These are phyloP conservation scores for Paramecium tetraurelia DNA, from an alignment of 73 alveolate species.

Conservation along the genomic window DNA sequence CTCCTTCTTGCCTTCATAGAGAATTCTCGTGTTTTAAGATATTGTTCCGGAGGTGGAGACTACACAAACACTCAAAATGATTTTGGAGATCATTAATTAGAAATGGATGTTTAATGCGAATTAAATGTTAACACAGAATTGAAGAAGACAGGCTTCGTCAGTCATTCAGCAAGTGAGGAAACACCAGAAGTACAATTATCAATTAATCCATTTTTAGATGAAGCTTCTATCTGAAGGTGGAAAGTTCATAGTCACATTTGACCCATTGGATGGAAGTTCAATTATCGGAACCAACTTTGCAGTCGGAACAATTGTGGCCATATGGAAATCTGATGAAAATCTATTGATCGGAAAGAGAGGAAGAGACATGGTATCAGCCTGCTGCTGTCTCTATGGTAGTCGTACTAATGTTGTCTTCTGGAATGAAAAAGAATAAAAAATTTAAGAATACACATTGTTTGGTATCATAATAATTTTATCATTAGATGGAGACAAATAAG, in stretches of 20 bases:
- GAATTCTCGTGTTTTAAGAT: not conserved
- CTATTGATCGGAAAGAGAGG: slow-evolving; percentile 65
- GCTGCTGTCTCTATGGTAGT: slow-evolving; percentile 75
- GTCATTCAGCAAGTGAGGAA: slow-evolving; percentile 31
- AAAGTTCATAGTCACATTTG: slow-evolving; percentile 73
- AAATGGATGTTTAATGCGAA: slow-evolving; percentile 34
- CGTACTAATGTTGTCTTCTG: slow-evolving; percentile 70
- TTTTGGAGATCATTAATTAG: slow-evolving; percentile 32
- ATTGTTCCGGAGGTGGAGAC: slow-evolving; percentile 21
- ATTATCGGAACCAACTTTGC: slow-evolving; percentile 76
- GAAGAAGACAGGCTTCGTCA: not conserved
- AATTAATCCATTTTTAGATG: not conserved
- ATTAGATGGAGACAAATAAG: slow-evolving; percentile 5
- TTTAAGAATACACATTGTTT: slow-evolving; percentile 66
- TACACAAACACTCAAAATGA: slow-evolving; percentile 30
- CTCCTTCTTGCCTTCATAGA: not conserved
- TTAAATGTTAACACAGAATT: not conserved
- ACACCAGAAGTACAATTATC: slow-evolving; percentile 1
- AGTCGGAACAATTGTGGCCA: slow-evolving; percentile 77
- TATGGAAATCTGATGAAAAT: slow-evolving; percentile 70
- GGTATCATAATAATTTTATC: not conserved
- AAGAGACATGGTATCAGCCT: slow-evolving; percentile 71
- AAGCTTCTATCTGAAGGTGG: slow-evolving; percentile 40
- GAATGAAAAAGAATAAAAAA: slow-evolving; percentile 60
- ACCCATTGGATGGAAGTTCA: slow-evolving; percentile 81